phyloP scores from a whole-genome alignment of 2,329 filamentous ascomycete genomes.

The Didymella segeticola region DNA sequence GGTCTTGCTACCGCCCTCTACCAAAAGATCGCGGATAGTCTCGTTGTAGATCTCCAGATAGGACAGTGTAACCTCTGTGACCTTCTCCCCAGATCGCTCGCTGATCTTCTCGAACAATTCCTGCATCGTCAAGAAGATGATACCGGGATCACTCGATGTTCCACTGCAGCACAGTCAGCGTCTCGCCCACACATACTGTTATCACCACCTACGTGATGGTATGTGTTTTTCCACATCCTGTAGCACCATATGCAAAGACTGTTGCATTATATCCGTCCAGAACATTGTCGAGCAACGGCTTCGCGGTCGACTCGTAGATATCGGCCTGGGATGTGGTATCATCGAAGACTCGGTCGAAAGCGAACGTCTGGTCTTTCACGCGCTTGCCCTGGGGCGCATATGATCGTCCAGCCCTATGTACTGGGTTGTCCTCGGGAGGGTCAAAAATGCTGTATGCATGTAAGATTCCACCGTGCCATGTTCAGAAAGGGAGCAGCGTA shows the following conservation, averaged over 20 bases:
- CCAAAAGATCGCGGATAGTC: conserved; percentile 91
- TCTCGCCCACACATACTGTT: conserved; percentile 50
- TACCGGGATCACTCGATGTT: conserved; percentile 89
- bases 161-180: conserved; percentile 57
- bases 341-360: conserved; percentile 96
- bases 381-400: conserved; percentile 77
- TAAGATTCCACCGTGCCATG: conserved; percentile 25
- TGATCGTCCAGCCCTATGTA: conserved; percentile 84
- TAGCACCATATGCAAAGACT: conserved; percentile 97
- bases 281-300: conserved; percentile 88
- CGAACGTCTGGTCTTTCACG: conserved; percentile 97
- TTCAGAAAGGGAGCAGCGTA: conserved; percentile 56
- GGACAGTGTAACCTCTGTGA: conserved; percentile 87
- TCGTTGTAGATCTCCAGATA: conserved; percentile 99
- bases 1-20: conserved; percentile 81
- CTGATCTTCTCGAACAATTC: conserved; percentile 95
- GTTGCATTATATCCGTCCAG: conserved; percentile 98
- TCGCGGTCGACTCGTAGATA: conserved; percentile 93
- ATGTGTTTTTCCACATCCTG: conserved; percentile 97
- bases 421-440: conserved; percentile 90
- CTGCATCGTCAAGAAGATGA: conserved; percentile 99
- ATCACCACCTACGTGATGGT: conserved; percentile 69
- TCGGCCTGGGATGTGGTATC: conserved; percentile 91
- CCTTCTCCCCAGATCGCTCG: conserved; percentile 85
- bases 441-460: conserved; percentile 79